A percentile compares a stretch with the other conserved stretches of the same genome.
Evolutionary conservation across 2,329 filamentous ascomycete species (phyloP).

Genomic region (Neopestalotiopsis clavispora): DNA sequence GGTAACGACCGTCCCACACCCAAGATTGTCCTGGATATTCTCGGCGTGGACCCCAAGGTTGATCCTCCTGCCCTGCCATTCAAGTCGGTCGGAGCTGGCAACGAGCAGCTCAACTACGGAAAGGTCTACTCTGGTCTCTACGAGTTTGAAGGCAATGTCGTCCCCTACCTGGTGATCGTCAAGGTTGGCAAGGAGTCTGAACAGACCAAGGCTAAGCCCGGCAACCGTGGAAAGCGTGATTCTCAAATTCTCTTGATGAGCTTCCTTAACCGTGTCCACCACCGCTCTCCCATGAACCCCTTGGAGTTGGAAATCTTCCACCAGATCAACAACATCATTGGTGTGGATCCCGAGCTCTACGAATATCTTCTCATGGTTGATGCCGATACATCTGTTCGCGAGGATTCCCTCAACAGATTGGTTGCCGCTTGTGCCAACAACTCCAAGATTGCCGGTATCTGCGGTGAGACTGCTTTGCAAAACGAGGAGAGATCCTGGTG

Average conservation of each 20-base stretch:
- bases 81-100: slow-evolving; percentile 87
- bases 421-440: slow-evolving; percentile 94
- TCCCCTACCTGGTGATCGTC: slow-evolving; percentile 93
- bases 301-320: slow-evolving; percentile 98
- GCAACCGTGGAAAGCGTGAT: slow-evolving; percentile 98
- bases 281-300: slow-evolving; percentile 91
- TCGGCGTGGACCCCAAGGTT: slow-evolving; percentile 95
- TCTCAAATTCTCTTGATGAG: slow-evolving; percentile 95
- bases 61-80: slow-evolving; percentile 94
- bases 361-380: slow-evolving; percentile 98
- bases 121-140: slow-evolving; percentile 99
- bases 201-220: slow-evolving; percentile 87
- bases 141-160: slow-evolving; percentile 96
- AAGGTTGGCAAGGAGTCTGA: slow-evolving; percentile 98
- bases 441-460: slow-evolving; percentile 95
- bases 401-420: slow-evolving; percentile 90
- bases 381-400: slow-evolving; percentile 91
- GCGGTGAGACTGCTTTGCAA: slow-evolving; percentile 93
- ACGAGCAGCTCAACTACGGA: slow-evolving; percentile 94
- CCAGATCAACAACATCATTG: slow-evolving; percentile 98
- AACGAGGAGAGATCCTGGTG: slow-evolving; percentile 96
- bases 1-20: slow-evolving; percentile 97
- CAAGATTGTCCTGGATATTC: slow-evolving; percentile 96
- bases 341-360: slow-evolving; percentile 95
- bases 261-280: slow-evolving; percentile 97